Conservation (phyloP, 2,329 filamentous ascomycete genomes). For the Venturiaceae sp. region DNA sequence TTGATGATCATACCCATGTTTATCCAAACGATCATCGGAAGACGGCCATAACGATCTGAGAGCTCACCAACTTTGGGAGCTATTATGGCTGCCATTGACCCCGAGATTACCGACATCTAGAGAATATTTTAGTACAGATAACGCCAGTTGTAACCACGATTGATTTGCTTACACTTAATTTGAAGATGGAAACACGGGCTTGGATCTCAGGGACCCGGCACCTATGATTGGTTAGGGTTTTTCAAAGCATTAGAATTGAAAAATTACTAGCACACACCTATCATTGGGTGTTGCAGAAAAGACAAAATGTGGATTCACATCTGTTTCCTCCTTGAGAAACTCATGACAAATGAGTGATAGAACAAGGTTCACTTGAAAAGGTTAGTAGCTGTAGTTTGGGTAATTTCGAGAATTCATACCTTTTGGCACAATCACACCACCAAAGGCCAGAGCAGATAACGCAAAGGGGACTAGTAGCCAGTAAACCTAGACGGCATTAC, state of each 20-base stretch:
- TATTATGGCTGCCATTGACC: constrained; percentile 70
- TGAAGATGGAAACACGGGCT: constrained; percentile 68
- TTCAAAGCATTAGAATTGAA: background rate
- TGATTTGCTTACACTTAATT: too few relatives aligned
- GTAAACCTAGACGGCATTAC: constrained; percentile 45
- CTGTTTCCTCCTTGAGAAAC: constrained; percentile 62
- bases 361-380: constrained; percentile 61
- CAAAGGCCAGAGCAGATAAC: constrained; percentile 76
- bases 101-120: constrained; percentile 64
- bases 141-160: too few relatives aligned
- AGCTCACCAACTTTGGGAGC: constrained; percentile 75
- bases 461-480: constrained; percentile 78
- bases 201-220: constrained; percentile 75
- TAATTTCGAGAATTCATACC: background rate
- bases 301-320: constrained; percentile 45
- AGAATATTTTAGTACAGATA: too few relatives aligned
- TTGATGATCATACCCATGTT: constrained; percentile 63
- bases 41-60: constrained; percentile 80
- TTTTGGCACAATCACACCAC: constrained; percentile 75
- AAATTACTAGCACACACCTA: background rate
- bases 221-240: constrained; percentile 55
- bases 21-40: constrained; percentile 60
- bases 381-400: background rate
- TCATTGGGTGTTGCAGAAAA: constrained; percentile 27
- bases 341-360: constrained; percentile 72